Conservation (phyloP, 2,329 filamentous ascomycete genomes). For the Dactylonectria macrodidyma region DNA sequence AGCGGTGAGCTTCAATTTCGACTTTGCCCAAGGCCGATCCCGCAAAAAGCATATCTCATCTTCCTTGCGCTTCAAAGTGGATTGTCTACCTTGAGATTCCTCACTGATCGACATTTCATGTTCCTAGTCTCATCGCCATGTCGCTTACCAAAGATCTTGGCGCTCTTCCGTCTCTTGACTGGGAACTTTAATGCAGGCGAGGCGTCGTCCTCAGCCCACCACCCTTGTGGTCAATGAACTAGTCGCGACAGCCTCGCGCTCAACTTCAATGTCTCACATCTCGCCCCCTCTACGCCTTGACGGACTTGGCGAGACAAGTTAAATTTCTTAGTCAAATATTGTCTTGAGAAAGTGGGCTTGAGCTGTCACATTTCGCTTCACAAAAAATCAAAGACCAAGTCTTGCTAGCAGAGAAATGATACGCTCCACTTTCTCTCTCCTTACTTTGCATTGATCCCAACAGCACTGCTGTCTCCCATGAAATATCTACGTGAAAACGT, state of each 20-base stretch:
- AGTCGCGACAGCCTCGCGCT: neutral
- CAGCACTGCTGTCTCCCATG: neutral
- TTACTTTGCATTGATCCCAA: neutral
- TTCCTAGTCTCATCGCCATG: neutral
- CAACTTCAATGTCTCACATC: neutral
- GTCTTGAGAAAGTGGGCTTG: neutral
- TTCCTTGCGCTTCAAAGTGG: slow-evolving; percentile 1
- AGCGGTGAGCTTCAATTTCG: neutral
- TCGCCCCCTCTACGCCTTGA: neutral
- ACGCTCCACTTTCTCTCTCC: neutral
- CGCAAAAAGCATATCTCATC: neutral
- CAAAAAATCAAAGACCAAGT: neutral
- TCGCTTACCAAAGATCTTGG: neutral
- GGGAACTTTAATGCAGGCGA: neutral
- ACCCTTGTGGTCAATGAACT: neutral
- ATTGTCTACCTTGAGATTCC: neutral
- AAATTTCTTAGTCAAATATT: neutral
- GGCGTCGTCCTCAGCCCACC: neutral
- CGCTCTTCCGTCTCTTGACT: neutral
- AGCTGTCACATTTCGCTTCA: neutral
- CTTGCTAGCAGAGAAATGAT: neutral
- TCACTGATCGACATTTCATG: slow-evolving; percentile 5
- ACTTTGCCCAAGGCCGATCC: neutral
- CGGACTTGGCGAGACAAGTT: too few species aligned
- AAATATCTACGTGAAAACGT: neutral